Evolutionary conservation across 129 eudicot species (phyloP), one percentile per base, ranked within the genome.

Genomic region (Flaveria bidentis): DNA sequence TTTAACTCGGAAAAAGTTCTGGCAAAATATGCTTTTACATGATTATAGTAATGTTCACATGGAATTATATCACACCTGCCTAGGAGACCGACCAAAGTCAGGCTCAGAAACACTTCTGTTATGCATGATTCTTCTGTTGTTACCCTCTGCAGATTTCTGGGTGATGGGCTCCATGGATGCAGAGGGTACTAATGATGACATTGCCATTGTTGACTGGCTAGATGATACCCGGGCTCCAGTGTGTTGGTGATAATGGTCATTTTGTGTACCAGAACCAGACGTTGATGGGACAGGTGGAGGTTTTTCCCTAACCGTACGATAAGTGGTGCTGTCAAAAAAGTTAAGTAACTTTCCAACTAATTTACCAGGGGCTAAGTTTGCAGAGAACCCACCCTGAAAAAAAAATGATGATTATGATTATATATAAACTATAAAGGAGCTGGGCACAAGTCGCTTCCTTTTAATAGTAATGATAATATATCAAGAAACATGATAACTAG

Each of bases 71-170:
- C 71, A 78, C 77, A 85, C 98, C 97, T 91, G 87, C 77, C 86
- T 83, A 7, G 98, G 98, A 80, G 86, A 87, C 65, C 96, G 86
- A 69, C 93, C 83, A 78, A 94, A 88, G 65, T 91, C 92, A 47
- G 99, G 99, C 75, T 91, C 99, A 22, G 99, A 94, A 77, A 82
- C 95, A 44, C 97, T 91, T 87, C 99, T 84, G 73, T 86, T 87
- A 76, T 91, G 96, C 85, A 81, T 81, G 69, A 85, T 76, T 87
- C 75, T 84, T 86, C 84, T 91, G 70, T 75, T 89, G 71, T 82
- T 82, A 63, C 82, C 82, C 73, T 86, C 96, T 39, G 86, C 77
- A 12, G 96, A 71, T 81, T 83, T 71, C 57, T 87, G 87, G 76
- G 58, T 90, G 69, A 90, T 85, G 51, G 91, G 93, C 83, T 94